A percentile compares a stretch with the other conserved stretches of the same genome.
Conservation (phyloP, 768 basidiomycete species). For the Termitomyces sp. region DNA sequence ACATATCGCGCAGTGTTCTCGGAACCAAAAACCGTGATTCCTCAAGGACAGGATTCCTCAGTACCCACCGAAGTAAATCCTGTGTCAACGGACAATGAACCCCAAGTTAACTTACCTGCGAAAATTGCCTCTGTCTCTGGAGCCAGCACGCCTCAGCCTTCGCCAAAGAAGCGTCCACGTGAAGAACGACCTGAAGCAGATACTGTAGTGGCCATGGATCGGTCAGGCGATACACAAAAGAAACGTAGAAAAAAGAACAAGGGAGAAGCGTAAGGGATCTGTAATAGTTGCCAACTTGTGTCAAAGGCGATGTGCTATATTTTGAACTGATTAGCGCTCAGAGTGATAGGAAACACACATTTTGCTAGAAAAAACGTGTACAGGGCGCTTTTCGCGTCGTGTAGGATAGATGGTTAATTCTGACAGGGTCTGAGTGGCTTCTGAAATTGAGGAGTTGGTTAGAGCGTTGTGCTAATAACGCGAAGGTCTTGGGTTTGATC, state of each 20-base stretch:
- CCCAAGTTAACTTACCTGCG: not conserved
- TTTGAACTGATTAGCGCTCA: not conserved
- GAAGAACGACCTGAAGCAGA: slow-evolving; percentile 13
- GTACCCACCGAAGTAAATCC: not conserved
- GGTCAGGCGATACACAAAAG: slow-evolving; percentile 18
- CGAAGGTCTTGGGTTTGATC: slow-evolving; percentile 81
- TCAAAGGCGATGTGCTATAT: not conserved
- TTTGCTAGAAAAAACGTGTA: not conserved
- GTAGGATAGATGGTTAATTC: too few relatives aligned
- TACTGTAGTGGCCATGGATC: not conserved
- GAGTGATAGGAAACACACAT: too few relatives aligned
- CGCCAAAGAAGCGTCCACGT: slow-evolving; percentile 18
- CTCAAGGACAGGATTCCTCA: slow-evolving; percentile 16
- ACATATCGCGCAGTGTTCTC: slow-evolving; percentile 79
- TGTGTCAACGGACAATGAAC: not conserved
- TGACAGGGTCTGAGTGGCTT: too few relatives aligned
- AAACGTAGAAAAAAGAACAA: slow-evolving; percentile 26
- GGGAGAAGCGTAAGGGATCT: not conserved
- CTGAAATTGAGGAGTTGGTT: slow-evolving; percentile 53
- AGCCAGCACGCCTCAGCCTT: not conserved
- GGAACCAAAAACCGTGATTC: slow-evolving; percentile 64
- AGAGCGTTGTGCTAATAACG: slow-evolving; percentile 89
- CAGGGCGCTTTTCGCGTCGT: not conserved
- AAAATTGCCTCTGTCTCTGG: not conserved
- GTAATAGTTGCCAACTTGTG: not conserved